Evolutionary conservation across 176 grass and related monocot genomes (phyloP).

Genomic region (Oryza rufipogon): DNA sequence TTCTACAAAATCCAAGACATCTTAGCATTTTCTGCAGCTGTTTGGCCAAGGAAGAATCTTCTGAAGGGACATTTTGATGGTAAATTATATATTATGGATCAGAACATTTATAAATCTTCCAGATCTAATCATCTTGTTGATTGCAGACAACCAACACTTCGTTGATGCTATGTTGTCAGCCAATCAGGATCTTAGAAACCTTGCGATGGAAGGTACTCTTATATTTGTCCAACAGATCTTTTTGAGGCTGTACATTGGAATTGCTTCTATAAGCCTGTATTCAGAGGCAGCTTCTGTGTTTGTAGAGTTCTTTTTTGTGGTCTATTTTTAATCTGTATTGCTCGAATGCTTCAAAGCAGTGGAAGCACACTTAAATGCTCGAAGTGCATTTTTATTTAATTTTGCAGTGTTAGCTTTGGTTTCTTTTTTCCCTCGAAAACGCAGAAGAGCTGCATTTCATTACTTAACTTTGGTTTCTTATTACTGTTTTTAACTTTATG

Average conservation of each 20-base stretch:
- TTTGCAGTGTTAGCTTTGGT: constrained; percentile 10
- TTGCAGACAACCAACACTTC: constrained; percentile 61
- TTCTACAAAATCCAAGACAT: constrained; percentile 71
- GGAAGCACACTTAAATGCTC: too few relatives aligned
- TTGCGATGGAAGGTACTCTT: constrained; percentile 70
- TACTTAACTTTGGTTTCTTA: not conserved
- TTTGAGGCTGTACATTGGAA: not conserved
- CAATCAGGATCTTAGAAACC: constrained; percentile 62
- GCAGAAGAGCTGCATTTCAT: too few relatives aligned
- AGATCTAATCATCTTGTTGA: constrained; percentile 28
- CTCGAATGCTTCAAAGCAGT: not conserved
- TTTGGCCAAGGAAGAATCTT: constrained; percentile 68
- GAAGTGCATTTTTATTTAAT: constrained; percentile 10
- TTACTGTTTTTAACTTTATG: not conserved
- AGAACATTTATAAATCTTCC: constrained; percentile 1
- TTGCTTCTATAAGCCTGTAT: not conserved
- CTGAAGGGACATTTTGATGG: constrained; percentile 55
- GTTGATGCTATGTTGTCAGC: constrained; percentile 63
- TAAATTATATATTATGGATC: constrained; percentile 42
- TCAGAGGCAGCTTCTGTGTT: not conserved
- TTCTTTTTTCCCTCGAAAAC: not conserved
- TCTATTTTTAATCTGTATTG: not conserved
- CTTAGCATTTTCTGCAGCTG: constrained; percentile 53
- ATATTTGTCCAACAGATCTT: constrained; percentile 21
- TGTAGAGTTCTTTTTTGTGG: not conserved